Base-by-base conservation (phyloP, 495 filamentous ascomycete genomes). In the Penicillium cosmopolitanum region DNA sequence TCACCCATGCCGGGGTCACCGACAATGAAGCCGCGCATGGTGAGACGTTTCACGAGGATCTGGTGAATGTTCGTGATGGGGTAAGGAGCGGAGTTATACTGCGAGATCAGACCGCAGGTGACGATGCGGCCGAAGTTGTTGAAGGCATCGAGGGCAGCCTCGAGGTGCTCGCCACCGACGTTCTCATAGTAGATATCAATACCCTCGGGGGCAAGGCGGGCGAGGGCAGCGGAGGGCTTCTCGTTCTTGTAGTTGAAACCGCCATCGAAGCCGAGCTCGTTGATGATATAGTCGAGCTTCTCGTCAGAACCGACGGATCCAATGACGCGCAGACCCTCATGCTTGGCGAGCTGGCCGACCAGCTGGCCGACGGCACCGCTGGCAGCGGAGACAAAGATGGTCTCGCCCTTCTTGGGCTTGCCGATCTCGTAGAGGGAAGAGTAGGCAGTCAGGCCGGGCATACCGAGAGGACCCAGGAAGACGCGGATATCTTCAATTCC, bases 121-220 rank as follows among this genome's bases (percentile, higher is more conserved):
- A 86, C 81, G 38, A 96, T 85, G 23, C 94, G 80, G 1, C 92
- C 94, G 59, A 75, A 85, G 31, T 77, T 56, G 50, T 92, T 96
- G 75, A 96, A 76, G 28, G 77, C 78, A 11, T 84, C 78, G 9
- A 98, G 66, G 0, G 89, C 84, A 21, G 91, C 92, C 61, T 93
- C 89, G 36, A 97, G 78, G 62, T 92, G 88, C 77, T 94, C 91
- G 8, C 93, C 93, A 8, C 93, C 93, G 18, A 98, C 93, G 61
- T 96, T 97, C 73, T 98, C 93, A 65, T 88, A 98, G 77, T 97
- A 97, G 70, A 98, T 96, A 68, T 97, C 92, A 50, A 97, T 82
- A 11, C 93, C 94, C 31, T 94, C 67, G 0, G 92, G 93, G 6
- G 89, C 90, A 44, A 96, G 76, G 61, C 91, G 82, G 61, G 78